Base-by-base conservation (phyloP, 2,329 filamentous ascomycete species). In the Claviceps pazoutovae region DNA sequence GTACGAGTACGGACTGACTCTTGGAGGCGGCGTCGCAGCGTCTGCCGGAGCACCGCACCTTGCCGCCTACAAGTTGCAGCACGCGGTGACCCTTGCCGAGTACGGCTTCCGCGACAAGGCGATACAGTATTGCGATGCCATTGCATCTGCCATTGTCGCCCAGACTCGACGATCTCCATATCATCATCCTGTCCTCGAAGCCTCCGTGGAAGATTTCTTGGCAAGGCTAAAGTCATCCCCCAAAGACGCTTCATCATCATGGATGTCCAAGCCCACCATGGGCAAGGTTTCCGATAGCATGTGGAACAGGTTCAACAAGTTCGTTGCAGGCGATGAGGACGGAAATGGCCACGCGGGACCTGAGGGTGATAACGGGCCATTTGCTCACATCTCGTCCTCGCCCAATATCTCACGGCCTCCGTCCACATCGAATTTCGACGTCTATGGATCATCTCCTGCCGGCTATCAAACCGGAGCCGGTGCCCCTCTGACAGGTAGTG, bases 261-360 rank as follows among this genome's bases (percentile, higher is more conserved):
- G 91, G 88, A 93, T 98, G 50, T 85, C 88, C 1, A 95, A 93
- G 66, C 89, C 91, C 6, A 96, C 82, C 66, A 94, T 97, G 79
- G 90, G 94, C 66, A 95, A 94, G 68, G 88, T 97, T 0, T 93
- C 90, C 2, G 89, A 86, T 55, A 88, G 86, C 37, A 81, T 97
- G 64, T 90, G 88, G 78, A 89, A 83, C 57, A 88, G 86, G 54
- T 96, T 99, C 69, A 97, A 90, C 69, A 96, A 89, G 61, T 98
- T 98, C 62, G 89, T 98, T 55, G 83, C 86, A 49, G 94, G 93
- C 14, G 91, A 96, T 54, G 91, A 97, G 51, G 89, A 95, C 53
- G 88, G 94, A 53, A 81, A 79, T 53, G 85, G 88, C 49, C 74
- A 74, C 37, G 74, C 74, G 9, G 80, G 78, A 0, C 75, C 75